Base-by-base conservation (phyloP, 192 early-diverging fungal genomes). In the Coemansia sp. region DNA sequence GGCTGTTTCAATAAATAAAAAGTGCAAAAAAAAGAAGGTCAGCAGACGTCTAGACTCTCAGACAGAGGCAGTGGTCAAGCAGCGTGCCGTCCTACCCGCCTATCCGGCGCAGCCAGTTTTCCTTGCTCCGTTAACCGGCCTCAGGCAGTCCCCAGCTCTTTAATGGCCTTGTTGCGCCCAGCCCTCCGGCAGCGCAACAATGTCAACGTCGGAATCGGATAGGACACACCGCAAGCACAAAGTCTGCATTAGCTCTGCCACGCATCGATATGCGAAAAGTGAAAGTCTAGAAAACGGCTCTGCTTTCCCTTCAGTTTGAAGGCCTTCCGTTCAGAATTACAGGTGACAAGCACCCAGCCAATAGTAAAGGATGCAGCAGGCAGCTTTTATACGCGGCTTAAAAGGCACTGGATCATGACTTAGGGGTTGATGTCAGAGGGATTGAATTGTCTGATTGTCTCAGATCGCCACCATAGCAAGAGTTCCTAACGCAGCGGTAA, bases 111-210 rank as follows among this genome's bases (percentile, higher is more conserved):
- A 38, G 36, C 36, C 36, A 38, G 36, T 45, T 45, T 45, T 45
- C 42, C 42, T 45, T 45, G 42, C 42, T 45, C 42, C 42, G 42
- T 45, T 45, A 45, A 4, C 42, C 42, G 42, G 42, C 42, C 42
- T 45, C 42, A 45, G 42, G 42, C 42, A 45, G 42, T 45, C 42
- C 42, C 42, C 42, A 16, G 42, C 42, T 45, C 42, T 45, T 45
- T 45, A 45, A 45, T 45, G 42, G 17, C 42, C 42, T 45, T 45
- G 42, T 16, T 45, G 42, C 42, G 42, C 42, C 42, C 42, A 45
- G 42, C 42, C 42, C 42, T 45, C 42, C 42, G 42, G 42, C 42
- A 45, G 42, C 42, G 42, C 42, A 45, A 45, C 42, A 45, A 45
- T 45, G 42, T 4, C 42, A 45, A 45, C 42, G 42, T 45, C 42